These are phyloP conservation scores for Claviceps sp. DNA, from an alignment of 2,329 filamentous ascomycete genomes.

Conservation along the genomic window DNA sequence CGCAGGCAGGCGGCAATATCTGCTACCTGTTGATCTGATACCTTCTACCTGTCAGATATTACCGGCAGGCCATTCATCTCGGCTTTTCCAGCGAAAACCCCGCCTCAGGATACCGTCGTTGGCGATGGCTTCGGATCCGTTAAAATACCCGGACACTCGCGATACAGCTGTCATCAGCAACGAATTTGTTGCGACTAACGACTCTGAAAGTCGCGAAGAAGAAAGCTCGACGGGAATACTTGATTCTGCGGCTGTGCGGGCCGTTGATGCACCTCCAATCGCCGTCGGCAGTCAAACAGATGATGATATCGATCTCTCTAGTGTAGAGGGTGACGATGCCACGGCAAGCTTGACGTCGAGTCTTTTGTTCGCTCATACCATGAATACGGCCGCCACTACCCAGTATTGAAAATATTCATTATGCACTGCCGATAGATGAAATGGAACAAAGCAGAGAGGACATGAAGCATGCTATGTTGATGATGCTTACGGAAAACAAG, in stretches of 20 bases:
- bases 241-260: neutral
- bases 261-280: constrained; percentile 1
- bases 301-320: constrained; percentile 4
- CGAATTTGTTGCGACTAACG: too few species aligned
- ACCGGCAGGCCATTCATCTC: neutral
- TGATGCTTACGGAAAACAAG: constrained; percentile 20
- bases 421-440: constrained; percentile 25
- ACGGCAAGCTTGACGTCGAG: constrained; percentile 5
- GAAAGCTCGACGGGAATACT: neutral
- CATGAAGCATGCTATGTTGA: constrained; percentile 25
- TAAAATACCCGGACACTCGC: neutral
- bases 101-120: neutral
- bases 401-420: constrained; percentile 19
- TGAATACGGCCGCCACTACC: constrained; percentile 15
- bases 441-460: constrained; percentile 25
- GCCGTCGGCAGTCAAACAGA: constrained; percentile 1
- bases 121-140: neutral
- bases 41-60: too few species aligned
- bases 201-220: too few species aligned
- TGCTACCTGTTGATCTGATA: neutral
- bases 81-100: neutral
- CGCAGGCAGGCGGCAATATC: neutral
- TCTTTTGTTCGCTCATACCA: constrained; percentile 6
- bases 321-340: constrained; percentile 3
- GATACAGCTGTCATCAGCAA: too few species aligned